Evolutionary conservation across 2,329 filamentous ascomycete genomes (phyloP).

Genomic region (Calonectria pseudoturangicola): DNA sequence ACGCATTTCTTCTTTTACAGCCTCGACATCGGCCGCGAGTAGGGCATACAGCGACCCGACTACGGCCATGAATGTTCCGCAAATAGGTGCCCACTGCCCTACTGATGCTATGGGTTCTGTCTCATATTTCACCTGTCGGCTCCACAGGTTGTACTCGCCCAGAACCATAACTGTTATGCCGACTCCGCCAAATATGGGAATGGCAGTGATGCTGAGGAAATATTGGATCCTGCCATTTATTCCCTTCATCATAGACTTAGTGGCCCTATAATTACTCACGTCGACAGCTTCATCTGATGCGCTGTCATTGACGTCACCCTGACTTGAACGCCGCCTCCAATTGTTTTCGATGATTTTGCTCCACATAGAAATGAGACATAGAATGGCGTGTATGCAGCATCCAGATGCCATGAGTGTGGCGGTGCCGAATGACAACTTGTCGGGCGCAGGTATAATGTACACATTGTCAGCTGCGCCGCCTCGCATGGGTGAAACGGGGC

Average conservation of each 20-base stretch:
- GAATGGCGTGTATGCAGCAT: constrained; percentile 78
- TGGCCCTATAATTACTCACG: constrained; percentile 75
- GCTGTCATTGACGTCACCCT: constrained; percentile 48
- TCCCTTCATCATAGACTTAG: constrained; percentile 68
- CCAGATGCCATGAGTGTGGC: constrained; percentile 77
- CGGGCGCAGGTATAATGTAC: constrained; percentile 76
- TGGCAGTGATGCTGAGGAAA: constrained; percentile 73
- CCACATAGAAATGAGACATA: constrained; percentile 77
- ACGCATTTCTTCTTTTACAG: constrained; percentile 32
- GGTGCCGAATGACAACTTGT: constrained; percentile 73
- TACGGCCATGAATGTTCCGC: constrained; percentile 74
- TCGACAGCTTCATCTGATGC: constrained; percentile 64
- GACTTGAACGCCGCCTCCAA: constrained; percentile 68
- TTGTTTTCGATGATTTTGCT: constrained; percentile 79
- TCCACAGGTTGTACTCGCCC: constrained; percentile 80
- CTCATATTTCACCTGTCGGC: constrained; percentile 71
- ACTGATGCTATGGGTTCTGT: constrained; percentile 80
- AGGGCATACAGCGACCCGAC: constrained; percentile 76
- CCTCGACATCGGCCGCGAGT: constrained; percentile 60
- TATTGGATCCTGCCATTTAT: constrained; percentile 73
- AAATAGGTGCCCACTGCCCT: constrained; percentile 77
- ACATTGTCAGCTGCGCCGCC: constrained; percentile 75
- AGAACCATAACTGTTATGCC: constrained; percentile 76
- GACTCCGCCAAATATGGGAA: constrained; percentile 75
- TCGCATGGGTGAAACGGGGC: constrained; percentile 74